These are phyloP conservation scores for Sporothrix schenckii DNA, from an alignment of 2,329 filamentous ascomycete genomes.

Conservation along the genomic window DNA sequence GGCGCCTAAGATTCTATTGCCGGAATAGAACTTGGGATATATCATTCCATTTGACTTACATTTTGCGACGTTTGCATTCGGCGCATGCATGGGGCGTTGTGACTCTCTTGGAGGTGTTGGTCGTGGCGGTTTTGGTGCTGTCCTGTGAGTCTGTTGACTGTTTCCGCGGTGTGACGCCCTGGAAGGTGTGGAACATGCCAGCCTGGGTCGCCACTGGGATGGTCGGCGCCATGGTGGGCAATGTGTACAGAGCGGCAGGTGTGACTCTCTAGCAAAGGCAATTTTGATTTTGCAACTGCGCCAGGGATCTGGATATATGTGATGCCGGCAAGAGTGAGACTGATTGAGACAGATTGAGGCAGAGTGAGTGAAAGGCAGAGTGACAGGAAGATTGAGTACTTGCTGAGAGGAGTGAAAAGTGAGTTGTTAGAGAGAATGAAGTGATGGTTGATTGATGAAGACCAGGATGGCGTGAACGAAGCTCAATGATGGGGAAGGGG, in stretches of 20 bases:
- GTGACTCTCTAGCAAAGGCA: background rate
- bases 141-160: slow-evolving; percentile 49
- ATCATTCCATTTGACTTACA: slow-evolving; percentile 48
- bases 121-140: slow-evolving; percentile 47
- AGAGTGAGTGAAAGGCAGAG: background rate
- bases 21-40: background rate
- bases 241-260: slow-evolving; percentile 29
- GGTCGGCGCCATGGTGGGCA: slow-evolving; percentile 48
- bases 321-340: slow-evolving; percentile 39
- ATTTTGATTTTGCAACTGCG: slow-evolving; percentile 18
- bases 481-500: background rate
- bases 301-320: slow-evolving; percentile 34
- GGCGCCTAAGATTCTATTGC: background rate
- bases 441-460: slow-evolving; percentile 23
- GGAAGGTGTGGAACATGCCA: slow-evolving; percentile 59
- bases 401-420: background rate
- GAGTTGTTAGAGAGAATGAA: slow-evolving; percentile 19
- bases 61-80: slow-evolving; percentile 79
- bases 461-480: slow-evolving; percentile 20
- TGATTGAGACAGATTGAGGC: background rate
- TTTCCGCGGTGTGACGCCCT: slow-evolving; percentile 57
- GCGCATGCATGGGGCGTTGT: slow-evolving; percentile 69
- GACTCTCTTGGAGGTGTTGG: slow-evolving; percentile 52
- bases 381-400: background rate
- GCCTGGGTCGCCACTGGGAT: slow-evolving; percentile 54